A percentile compares a stretch with the other conserved stretches of the same genome.
These are phyloP conservation scores for Dendrocalamus latiflorus DNA, from an alignment of 202 grass and related monocot species.

Conservation along the genomic window DNA sequence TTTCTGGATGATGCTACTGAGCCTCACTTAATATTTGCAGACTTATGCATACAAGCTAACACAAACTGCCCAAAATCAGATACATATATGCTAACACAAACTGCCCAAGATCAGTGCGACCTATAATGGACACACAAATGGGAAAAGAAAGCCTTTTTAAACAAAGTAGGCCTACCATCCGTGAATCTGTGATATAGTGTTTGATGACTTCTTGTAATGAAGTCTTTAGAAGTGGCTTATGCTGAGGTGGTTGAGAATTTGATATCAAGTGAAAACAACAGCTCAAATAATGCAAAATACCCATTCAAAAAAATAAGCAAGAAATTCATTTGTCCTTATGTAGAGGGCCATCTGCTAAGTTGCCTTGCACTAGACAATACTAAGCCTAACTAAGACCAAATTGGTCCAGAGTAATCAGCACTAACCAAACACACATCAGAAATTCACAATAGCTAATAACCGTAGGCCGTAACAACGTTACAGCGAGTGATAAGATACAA, in stretches of 20 bases:
- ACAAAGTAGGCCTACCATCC: not conserved
- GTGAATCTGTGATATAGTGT: not conserved
- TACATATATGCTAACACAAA: no score
- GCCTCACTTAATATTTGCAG: not conserved
- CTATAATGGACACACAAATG: not conserved
- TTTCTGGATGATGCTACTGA: not conserved
- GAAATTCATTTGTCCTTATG: not conserved
- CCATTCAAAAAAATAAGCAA: not conserved
- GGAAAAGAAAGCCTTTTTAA: not conserved
- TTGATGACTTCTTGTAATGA: not conserved
- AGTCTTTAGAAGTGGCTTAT: not conserved
- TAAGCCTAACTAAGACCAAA: not conserved
- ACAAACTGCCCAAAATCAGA: not conserved
- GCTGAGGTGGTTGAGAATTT: not conserved
- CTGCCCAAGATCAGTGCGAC: not conserved
- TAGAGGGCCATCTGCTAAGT: not conserved
- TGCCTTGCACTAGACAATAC: not conserved
- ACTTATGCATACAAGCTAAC: not conserved
- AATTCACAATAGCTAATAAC: not conserved
- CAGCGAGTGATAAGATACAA: not conserved
- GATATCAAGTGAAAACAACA: not conserved
- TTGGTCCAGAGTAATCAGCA: not conserved
- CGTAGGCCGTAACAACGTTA: not conserved
- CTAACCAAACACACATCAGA: not conserved
- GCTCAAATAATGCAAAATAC: not conserved